Evolutionary conservation across 306 rosid genomes (phyloP).

Genomic region (Inga oerstediana): DNA sequence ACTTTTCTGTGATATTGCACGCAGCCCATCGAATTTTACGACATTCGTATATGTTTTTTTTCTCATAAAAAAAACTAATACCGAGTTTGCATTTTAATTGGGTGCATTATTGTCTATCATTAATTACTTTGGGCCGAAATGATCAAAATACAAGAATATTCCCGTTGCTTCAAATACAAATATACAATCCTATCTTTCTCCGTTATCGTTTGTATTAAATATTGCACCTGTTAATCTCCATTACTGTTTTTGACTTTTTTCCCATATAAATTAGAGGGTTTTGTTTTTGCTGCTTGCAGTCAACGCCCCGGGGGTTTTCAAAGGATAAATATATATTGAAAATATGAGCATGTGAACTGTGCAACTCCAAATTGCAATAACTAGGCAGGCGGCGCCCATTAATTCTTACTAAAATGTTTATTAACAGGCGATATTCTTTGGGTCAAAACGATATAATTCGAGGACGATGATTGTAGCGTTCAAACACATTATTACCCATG

Average conservation of each 20-base stretch:
- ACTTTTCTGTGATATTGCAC: no score
- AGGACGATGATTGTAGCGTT: background rate
- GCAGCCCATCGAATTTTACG: no score
- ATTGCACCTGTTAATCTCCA: background rate
- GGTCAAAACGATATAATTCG: background rate
- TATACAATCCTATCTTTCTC: background rate
- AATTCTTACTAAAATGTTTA: conserved; percentile 28
- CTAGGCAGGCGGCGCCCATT: conserved; percentile 7
- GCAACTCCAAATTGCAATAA: background rate
- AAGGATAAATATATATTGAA: background rate
- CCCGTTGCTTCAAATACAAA: background rate
- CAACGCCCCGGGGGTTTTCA: background rate
- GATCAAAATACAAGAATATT: background rate
- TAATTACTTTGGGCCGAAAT: background rate
- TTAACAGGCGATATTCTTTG: background rate
- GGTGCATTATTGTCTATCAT: no score
- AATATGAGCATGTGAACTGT: conserved; percentile 22
- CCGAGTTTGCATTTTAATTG: no score
- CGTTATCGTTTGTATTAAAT: background rate
- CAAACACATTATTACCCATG: conserved; percentile 7
- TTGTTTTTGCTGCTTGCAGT: background rate
- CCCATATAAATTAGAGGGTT: background rate
- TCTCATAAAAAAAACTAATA: no score
- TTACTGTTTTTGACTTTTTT: no score
- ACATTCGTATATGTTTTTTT: no score